Evolutionary conservation across 169 alveolate genomes (phyloP).

Genomic region (Cardiosporidium cionae): DNA sequence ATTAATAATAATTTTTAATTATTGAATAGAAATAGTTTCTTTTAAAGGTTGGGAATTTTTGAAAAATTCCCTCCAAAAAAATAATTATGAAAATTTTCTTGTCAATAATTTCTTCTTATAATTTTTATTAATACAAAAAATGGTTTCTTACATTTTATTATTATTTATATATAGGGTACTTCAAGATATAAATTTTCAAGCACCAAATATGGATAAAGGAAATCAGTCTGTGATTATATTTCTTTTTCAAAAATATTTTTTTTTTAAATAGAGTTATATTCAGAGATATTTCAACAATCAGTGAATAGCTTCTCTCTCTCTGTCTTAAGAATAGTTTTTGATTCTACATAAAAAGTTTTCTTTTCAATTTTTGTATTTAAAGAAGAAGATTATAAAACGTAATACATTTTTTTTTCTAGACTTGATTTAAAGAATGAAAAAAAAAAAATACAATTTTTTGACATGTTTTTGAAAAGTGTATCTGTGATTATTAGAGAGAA

Average conservation of each 20-base stretch:
- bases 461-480: no score
- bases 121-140: no score
- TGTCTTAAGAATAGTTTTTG: no score
- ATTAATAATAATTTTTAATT: background rate
- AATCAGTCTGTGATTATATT: background rate
- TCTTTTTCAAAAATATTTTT: background rate
- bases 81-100: background rate
- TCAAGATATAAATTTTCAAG: background rate
- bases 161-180: background rate
- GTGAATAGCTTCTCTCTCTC: no score
- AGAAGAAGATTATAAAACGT: no score
- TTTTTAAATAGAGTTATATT: no score
- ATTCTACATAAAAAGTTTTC: no score
- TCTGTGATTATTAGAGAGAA: no score
- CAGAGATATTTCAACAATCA: no score
- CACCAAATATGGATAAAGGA: constrained; percentile 2
- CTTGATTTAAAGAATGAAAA: no score
- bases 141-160: background rate
- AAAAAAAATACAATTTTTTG: no score
- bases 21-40: background rate
- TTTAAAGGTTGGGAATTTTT: background rate
- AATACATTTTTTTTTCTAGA: no score
- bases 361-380: background rate
- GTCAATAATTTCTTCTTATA: background rate
- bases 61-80: background rate